Conservation (phyloP, 768 basidiomycete species). For the Terana coerulea region DNA sequence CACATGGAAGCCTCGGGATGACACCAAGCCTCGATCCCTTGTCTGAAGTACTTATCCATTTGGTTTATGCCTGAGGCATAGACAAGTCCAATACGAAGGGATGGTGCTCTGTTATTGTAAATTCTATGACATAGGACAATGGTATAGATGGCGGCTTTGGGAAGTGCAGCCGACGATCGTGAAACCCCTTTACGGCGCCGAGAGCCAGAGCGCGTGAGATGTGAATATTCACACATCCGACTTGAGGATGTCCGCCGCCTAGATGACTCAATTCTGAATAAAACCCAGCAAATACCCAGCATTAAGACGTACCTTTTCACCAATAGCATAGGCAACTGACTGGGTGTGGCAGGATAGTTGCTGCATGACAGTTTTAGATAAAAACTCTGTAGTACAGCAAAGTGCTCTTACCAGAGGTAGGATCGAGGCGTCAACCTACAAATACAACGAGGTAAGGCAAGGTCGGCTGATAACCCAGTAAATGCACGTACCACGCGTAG, state of each 20-base stretch:
- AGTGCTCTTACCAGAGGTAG: background rate
- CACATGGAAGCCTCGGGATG: no score
- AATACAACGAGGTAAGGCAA: background rate
- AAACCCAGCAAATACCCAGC: background rate
- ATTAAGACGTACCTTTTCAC: conserved; percentile 1
- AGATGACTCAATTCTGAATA: background rate
- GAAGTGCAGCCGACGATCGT: no score
- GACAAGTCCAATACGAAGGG: no score
- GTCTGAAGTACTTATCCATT: no score
- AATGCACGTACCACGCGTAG: conserved; percentile 24
- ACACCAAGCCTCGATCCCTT: no score
- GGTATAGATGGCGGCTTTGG: no score
- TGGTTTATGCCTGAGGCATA: no score
- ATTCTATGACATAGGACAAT: no score
- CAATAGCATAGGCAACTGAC: conserved; percentile 8
- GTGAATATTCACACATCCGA: no score
- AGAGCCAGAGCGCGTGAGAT: no score
- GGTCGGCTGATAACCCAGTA: background rate
- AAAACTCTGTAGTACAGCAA: background rate
- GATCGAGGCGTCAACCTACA: conserved; percentile 1
- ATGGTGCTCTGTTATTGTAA: no score
- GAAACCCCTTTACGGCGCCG: no score
- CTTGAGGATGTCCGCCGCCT: conserved; percentile 5
- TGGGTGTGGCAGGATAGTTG: conserved; percentile 5
- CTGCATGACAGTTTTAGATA: background rate